phyloP scores from a whole-genome alignment of 441 rosid genomes.

The Euphorbia schlechtendalii region DNA sequence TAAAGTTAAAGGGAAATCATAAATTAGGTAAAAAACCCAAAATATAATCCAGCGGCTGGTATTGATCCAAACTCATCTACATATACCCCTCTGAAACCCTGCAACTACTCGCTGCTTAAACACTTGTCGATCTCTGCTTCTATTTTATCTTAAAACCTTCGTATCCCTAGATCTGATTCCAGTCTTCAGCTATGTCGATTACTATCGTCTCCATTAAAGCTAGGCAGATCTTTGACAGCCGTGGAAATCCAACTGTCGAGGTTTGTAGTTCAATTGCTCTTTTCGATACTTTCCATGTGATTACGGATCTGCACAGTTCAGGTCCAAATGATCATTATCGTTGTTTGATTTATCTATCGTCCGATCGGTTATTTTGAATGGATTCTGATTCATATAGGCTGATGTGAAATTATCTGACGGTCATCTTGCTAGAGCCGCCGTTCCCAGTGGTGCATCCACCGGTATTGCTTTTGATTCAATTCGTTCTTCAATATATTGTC shows the following conservation, averaged over 20 bases:
- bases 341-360: not conserved
- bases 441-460: slow-evolving; percentile 93
- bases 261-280: slow-evolving; percentile 27
- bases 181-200: slow-evolving; percentile 37
- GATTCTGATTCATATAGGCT: slow-evolving; percentile 34
- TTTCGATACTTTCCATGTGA: slow-evolving; percentile 14
- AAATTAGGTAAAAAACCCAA: too few relatives aligned
- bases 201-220: slow-evolving; percentile 55
- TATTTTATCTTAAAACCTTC: not conserved
- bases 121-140: not conserved
- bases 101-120: not conserved
- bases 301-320: not conserved
- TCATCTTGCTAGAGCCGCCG: slow-evolving; percentile 54
- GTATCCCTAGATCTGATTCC: slow-evolving; percentile 23
- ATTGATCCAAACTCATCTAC: slow-evolving; percentile 4
- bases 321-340: not conserved
- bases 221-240: slow-evolving; percentile 95
- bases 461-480: slow-evolving; percentile 32
- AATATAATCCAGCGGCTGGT: not conserved
- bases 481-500: too few relatives aligned
- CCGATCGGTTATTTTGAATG: not conserved
- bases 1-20: too few relatives aligned
- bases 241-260: slow-evolving; percentile 96
- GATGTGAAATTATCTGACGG: slow-evolving; percentile 54
- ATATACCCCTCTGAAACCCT: slow-evolving; percentile 1